Evolutionary conservation across 2,329 filamentous ascomycete species (phyloP).

Genomic region (Alternaria infectoria): DNA sequence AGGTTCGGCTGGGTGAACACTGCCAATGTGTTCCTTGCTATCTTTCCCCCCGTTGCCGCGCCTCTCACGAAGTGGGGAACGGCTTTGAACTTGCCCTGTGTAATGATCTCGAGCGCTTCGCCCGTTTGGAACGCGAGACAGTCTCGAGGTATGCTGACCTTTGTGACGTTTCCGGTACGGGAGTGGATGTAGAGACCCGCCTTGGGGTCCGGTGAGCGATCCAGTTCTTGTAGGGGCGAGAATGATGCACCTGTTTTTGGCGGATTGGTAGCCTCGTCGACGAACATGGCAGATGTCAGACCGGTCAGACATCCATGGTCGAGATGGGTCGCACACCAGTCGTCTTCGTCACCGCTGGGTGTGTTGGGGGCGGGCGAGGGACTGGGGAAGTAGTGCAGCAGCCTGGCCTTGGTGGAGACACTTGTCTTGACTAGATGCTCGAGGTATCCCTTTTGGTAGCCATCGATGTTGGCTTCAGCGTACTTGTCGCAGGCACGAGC

Average conservation of each 20-base stretch:
- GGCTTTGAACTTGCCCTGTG: constrained; percentile 86
- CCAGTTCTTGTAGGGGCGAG: constrained; percentile 71
- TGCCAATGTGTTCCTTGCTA: constrained; percentile 79
- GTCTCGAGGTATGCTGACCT: constrained; percentile 88
- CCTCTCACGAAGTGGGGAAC: constrained; percentile 96
- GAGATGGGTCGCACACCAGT: constrained; percentile 92
- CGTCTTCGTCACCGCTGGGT: constrained; percentile 67
- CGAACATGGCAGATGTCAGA: constrained; percentile 93
- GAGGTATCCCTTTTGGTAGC: constrained; percentile 78
- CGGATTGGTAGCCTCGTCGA: constrained; percentile 71
- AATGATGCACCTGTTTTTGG: constrained; percentile 42
- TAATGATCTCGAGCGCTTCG: constrained; percentile 89
- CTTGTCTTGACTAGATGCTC: constrained; percentile 86
- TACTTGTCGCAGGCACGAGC: constrained; percentile 89
- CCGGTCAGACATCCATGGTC: constrained; percentile 95
- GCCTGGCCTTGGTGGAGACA: constrained; percentile 85
- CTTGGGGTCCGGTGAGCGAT: constrained; percentile 77
- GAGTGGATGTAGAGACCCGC: constrained; percentile 95
- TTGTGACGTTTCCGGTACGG: constrained; percentile 79
- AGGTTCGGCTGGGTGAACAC: constrained; percentile 98
- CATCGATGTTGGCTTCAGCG: constrained; percentile 77
- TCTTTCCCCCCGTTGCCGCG: constrained; percentile 56
- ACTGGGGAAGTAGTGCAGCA: constrained; percentile 89
- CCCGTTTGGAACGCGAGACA: constrained; percentile 97
- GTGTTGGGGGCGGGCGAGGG: constrained; percentile 29